Conservation (phyloP, 108 stramenopile species). For the Cylindrotheca closterium region DNA sequence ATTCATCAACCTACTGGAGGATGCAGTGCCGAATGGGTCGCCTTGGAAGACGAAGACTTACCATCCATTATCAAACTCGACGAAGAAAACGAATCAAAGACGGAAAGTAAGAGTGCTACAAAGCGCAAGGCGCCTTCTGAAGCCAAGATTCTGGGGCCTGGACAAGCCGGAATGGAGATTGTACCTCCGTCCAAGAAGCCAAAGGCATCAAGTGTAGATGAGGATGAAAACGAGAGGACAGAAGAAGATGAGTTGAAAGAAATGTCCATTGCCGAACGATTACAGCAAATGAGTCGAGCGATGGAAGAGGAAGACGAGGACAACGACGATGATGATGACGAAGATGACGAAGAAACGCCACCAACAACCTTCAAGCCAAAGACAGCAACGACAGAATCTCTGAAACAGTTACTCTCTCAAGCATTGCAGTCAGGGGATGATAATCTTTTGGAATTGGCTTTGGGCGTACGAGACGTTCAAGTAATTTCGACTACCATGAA, state of each 20-base stretch:
- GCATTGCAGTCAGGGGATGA: slow-evolving; percentile 53
- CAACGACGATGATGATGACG: slow-evolving; percentile 28
- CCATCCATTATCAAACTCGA: slow-evolving; percentile 1
- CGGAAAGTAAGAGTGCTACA: not conserved
- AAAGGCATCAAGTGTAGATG: slow-evolving; percentile 2
- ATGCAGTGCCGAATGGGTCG: slow-evolving; percentile 10
- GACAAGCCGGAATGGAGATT: slow-evolving; percentile 51
- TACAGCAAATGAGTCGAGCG: slow-evolving; percentile 32
- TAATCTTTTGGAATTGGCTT: slow-evolving; percentile 48
- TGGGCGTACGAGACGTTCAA: slow-evolving; percentile 37
- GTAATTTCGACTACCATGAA: slow-evolving; percentile 35
- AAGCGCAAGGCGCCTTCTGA: slow-evolving; percentile 20
- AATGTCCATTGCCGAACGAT: slow-evolving; percentile 51
- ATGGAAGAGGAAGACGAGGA: slow-evolving; percentile 23
- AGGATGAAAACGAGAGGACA: slow-evolving; percentile 16
- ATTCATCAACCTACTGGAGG: slow-evolving; percentile 15
- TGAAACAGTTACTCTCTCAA: slow-evolving; percentile 48
- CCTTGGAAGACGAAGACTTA: slow-evolving; percentile 20
- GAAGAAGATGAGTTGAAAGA: slow-evolving; percentile 26
- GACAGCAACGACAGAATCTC: slow-evolving; percentile 56
- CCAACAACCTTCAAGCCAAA: slow-evolving; percentile 34
- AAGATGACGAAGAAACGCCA: slow-evolving; percentile 25
- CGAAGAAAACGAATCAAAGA: slow-evolving; percentile 4
- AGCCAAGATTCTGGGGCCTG: slow-evolving; percentile 44
- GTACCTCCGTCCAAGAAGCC: slow-evolving; percentile 25